A percentile compares a stretch with the other conserved stretches of the same genome.
Conservation (phyloP, 1,284 basidiomycete genomes). For the Cryptococcus hybrid region DNA sequence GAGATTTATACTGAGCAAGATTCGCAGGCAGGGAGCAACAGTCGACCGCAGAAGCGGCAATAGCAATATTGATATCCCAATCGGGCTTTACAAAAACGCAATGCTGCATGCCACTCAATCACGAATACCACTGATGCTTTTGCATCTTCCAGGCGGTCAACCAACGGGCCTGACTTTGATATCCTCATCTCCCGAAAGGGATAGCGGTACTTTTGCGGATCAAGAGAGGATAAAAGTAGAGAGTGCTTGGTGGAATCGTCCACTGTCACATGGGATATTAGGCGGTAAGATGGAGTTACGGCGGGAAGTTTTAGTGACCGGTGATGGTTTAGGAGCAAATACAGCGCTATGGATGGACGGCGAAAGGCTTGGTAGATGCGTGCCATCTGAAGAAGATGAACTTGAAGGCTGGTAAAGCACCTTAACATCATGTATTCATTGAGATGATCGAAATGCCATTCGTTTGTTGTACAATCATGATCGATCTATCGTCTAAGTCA, state of each 20-base stretch:
- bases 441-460: too few relatives aligned
- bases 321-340: conserved; percentile 7
- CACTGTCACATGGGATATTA: conserved; percentile 60
- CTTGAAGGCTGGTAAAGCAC: not conserved
- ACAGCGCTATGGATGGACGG: conserved; percentile 24
- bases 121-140: conserved; percentile 67
- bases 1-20: not conserved
- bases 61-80: conserved; percentile 72
- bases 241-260: conserved; percentile 62
- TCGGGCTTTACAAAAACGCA: conserved; percentile 70
- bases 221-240: conserved; percentile 7
- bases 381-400: conserved; percentile 5
- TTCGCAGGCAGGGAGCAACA: not conserved
- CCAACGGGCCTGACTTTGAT: conserved; percentile 1
- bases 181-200: not conserved
- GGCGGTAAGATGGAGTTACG: conserved; percentile 61
- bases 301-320: conserved; percentile 56
- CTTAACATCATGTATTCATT: not conserved
- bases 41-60: conserved; percentile 30
- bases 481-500: too few relatives aligned
- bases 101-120: conserved; percentile 67
- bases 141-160: conserved; percentile 63
- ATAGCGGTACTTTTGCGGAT: not conserved
- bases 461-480: too few relatives aligned
- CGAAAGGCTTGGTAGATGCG: conserved; percentile 14